These are phyloP conservation scores for Endotrypanum monterogeii DNA, from an alignment of 208 protist genomes.

Conservation along the genomic window DNA sequence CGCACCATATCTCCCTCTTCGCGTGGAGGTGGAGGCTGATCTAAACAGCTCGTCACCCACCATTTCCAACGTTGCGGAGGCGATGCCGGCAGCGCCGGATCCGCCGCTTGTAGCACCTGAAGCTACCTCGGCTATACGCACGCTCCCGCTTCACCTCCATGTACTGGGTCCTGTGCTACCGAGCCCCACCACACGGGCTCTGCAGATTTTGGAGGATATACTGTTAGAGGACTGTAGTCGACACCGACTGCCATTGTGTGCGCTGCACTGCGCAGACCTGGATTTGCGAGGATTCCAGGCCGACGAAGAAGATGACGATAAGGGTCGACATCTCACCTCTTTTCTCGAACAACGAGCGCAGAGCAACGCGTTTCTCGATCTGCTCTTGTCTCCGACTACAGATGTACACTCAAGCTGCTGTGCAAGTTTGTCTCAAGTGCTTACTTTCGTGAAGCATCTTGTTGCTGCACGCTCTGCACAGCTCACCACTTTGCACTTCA, in stretches of 20 bases:
- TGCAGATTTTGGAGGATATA: slow-evolving; percentile 63
- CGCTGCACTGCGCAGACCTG: slow-evolving; percentile 56
- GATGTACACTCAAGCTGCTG: neutral
- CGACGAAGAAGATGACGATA: neutral
- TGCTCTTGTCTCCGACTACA: slow-evolving; percentile 19
- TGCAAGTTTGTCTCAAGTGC: slow-evolving; percentile 24
- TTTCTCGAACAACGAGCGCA: neutral
- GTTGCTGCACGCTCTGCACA: slow-evolving; percentile 21
- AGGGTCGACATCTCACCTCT: neutral
- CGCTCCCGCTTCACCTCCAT: slow-evolving; percentile 31
- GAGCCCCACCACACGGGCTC: slow-evolving; percentile 31
- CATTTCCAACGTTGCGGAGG: neutral
- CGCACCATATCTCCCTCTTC: slow-evolving; percentile 45
- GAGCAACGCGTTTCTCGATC: slow-evolving; percentile 47
- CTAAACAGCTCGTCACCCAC: slow-evolving; percentile 12
- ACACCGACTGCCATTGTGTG: slow-evolving; percentile 26
- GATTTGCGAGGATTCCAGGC: slow-evolving; percentile 13
- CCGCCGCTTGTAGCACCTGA: neutral
- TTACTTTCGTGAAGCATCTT: slow-evolving; percentile 48
- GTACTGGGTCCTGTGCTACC: slow-evolving; percentile 53
- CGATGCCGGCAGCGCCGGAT: neutral
- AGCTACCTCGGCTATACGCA: neutral
- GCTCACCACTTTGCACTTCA: slow-evolving; percentile 44
- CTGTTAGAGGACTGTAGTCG: slow-evolving; percentile 71
- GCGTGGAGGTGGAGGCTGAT: slow-evolving; percentile 48